These are phyloP conservation scores for Aspergillaceae sp. DNA, from an alignment of 2,329 filamentous ascomycete genomes.

Conservation along the genomic window DNA sequence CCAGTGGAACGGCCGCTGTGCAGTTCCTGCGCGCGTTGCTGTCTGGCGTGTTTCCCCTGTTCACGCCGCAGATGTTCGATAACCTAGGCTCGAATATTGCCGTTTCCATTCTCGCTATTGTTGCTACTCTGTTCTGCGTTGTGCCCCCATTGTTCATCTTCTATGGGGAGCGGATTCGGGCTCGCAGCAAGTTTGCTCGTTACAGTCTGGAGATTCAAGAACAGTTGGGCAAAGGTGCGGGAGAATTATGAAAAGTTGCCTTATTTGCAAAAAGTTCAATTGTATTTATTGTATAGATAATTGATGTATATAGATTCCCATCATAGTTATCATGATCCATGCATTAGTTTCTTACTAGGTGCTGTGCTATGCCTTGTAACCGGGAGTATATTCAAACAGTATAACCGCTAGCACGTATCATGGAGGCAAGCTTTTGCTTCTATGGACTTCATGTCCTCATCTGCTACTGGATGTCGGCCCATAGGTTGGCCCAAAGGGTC, in stretches of 20 bases:
- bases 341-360: no score
- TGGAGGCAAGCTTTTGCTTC: no score
- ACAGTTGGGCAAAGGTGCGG: constrained; percentile 16
- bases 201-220: constrained; percentile 23
- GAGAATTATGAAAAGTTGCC: constrained; percentile 5
- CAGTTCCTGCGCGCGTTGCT: constrained; percentile 33
- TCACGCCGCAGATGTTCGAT: constrained; percentile 35
- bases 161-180: constrained; percentile 30
- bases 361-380: no score
- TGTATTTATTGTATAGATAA: background rate
- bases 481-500: no score
- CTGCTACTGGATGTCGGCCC: no score
- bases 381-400: no score
- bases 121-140: constrained; percentile 36
- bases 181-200: constrained; percentile 29
- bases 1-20: constrained; percentile 38
- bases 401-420: no score
- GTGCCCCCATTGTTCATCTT: constrained; percentile 30
- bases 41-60: constrained; percentile 34
- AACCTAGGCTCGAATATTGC: constrained; percentile 33
- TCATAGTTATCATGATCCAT: background rate
- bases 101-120: constrained; percentile 30
- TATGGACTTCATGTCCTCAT: no score
- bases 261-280: background rate
- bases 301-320: background rate